phyloP scores from a whole-genome alignment of 2,329 filamentous ascomycete genomes.

The Colletotrichum sp. region DNA sequence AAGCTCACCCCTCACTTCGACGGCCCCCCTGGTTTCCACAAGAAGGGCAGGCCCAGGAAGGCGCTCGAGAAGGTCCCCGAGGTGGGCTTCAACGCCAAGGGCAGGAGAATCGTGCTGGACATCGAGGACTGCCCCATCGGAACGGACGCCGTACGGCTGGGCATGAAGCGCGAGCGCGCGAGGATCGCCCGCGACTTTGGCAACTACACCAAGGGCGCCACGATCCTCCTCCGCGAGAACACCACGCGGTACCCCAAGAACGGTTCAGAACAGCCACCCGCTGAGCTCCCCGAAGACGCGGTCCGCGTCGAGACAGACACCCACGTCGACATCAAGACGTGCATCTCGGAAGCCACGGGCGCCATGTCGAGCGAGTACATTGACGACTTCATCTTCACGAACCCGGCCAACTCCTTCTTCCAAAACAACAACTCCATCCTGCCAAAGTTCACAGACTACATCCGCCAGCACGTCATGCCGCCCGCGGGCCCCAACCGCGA shows the following conservation, averaged over 20 bases:
- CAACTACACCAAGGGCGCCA: slow-evolving; percentile 82
- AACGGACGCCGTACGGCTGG: slow-evolving; percentile 81
- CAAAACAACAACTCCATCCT: slow-evolving; percentile 99
- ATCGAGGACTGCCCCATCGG: slow-evolving; percentile 98
- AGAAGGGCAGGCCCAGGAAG: slow-evolving; percentile 50
- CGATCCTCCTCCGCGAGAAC: slow-evolving; percentile 85
- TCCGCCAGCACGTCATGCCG: slow-evolving; percentile 78
- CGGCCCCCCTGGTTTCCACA: slow-evolving; percentile 65
- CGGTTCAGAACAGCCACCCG: slow-evolving; percentile 26
- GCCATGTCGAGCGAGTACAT: slow-evolving; percentile 87
- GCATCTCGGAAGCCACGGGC: slow-evolving; percentile 82
- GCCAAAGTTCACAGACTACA: slow-evolving; percentile 82
- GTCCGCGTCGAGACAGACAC: slow-evolving; percentile 60
- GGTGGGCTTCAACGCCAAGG: slow-evolving; percentile 91
- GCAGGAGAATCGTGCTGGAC: slow-evolving; percentile 80
- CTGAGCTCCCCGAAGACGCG: slow-evolving; percentile 41
- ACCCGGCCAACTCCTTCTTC: slow-evolving; percentile 94
- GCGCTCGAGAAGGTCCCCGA: slow-evolving; percentile 71
- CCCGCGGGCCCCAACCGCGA: slow-evolving; percentile 35
- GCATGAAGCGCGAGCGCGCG: slow-evolving; percentile 79
- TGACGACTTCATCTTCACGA: slow-evolving; percentile 83
- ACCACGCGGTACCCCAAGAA: slow-evolving; percentile 70
- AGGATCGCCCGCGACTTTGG: slow-evolving; percentile 73
- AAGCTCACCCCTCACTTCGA: slow-evolving; percentile 98
- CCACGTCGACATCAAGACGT: slow-evolving; percentile 82